phyloP scores from a whole-genome alignment of 2,329 filamentous ascomycete species.

The Fusarium tupiense region DNA sequence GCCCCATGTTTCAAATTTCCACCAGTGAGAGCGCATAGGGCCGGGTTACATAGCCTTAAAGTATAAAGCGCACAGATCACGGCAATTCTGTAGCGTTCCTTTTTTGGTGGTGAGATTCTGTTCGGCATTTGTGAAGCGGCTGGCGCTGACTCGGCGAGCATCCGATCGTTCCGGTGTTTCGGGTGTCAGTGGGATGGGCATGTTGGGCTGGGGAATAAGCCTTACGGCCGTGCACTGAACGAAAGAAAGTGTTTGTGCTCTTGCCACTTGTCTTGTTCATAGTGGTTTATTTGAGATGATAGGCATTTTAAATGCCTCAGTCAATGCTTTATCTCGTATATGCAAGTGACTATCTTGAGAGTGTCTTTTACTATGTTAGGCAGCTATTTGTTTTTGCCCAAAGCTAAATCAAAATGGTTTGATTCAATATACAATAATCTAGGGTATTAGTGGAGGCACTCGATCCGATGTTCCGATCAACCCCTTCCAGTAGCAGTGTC shows the following conservation, averaged over 20 bases:
- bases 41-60: slow-evolving; percentile 2
- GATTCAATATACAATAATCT: too few relatives aligned
- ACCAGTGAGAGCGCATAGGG: background rate
- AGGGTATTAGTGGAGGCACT: background rate
- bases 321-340: background rate
- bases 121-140: background rate
- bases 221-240: background rate
- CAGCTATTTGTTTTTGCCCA: background rate
- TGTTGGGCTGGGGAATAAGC: background rate
- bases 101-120: background rate
- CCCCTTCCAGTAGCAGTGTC: background rate
- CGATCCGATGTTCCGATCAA: background rate
- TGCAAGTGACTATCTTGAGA: too few relatives aligned
- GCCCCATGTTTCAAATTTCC: background rate
- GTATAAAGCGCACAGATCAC: slow-evolving; percentile 4
- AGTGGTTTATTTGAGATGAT: background rate
- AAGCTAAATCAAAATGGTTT: background rate
- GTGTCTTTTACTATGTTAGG: background rate
- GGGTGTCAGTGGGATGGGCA: background rate
- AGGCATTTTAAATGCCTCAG: background rate
- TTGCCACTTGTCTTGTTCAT: background rate
- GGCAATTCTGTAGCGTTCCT: background rate
- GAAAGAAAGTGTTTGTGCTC: background rate
- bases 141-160: background rate
- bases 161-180: background rate